Conservation (phyloP, 2,329 filamentous ascomycete species). For the Alternaria incomplexa region DNA sequence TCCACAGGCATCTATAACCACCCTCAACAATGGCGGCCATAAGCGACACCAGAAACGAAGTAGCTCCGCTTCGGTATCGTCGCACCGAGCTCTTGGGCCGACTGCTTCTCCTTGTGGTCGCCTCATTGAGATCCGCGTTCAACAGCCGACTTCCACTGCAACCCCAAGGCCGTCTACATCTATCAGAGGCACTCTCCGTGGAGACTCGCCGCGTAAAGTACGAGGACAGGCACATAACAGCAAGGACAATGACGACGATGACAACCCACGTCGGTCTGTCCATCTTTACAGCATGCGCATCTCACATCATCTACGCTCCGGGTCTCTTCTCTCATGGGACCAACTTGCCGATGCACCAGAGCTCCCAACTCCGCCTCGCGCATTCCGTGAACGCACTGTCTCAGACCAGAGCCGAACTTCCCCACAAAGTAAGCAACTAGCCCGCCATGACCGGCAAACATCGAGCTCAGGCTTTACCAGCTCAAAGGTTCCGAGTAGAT, state of each 20-base stretch:
- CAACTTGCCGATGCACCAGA: conserved; percentile 31
- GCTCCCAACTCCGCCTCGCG: conserved; percentile 17
- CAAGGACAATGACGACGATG: conserved; percentile 9
- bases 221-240: background rate
- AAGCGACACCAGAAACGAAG: background rate
- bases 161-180: conserved; percentile 26
- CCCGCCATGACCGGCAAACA: conserved; percentile 36
- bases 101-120: background rate
- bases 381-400: conserved; percentile 19
- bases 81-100: background rate
- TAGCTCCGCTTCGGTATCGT: background rate
- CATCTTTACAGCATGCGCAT: conserved; percentile 55
- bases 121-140: conserved; percentile 24
- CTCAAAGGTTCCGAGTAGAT: conserved; percentile 43
- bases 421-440: conserved; percentile 8
- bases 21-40: background rate
- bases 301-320: conserved; percentile 53
- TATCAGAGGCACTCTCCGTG: conserved; percentile 9
- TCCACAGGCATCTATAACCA: conserved; percentile 17
- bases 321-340: conserved; percentile 49
- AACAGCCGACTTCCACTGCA: conserved; percentile 23
- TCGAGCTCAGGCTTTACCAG: conserved; percentile 48
- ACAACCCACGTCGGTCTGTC: conserved; percentile 38
- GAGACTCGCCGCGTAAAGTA: conserved; percentile 4
- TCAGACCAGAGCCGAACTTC: conserved; percentile 31